Evolutionary conservation across 2,329 filamentous ascomycete genomes (phyloP), one percentile per base, ranked within the genome.

Genomic region (Ascomycota sp.): DNA sequence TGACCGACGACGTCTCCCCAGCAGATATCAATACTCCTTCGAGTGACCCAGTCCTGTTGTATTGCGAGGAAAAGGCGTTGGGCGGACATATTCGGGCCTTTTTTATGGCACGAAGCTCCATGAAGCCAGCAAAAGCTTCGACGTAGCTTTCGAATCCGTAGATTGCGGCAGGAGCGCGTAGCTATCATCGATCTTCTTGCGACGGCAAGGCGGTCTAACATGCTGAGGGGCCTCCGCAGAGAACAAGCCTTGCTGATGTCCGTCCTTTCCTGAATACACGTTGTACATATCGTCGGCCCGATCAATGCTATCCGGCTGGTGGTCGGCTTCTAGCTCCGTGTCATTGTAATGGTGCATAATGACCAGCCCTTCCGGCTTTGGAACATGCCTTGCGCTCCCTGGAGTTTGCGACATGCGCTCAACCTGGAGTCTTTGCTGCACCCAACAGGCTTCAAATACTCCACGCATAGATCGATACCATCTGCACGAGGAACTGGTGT

Each of bases 61-160:
- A 3, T 17, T 17, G 15, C 15, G 15, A 17, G 15, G 15, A 17
- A 17, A 17, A 17, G 15, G 15, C 15, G 15, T 23, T 23, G 11
- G 9, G 20, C 12, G 23, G 30, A 25, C 23, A 12, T n/a, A 33
- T 22, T 12, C 40, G 41, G 4, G 25, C 26, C n/a, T 32, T 42
- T 21, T 51, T 51, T 0, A 40, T 33, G n/a, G 36, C 38, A 7
- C 43, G 41, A 5, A 55, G 36, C 8, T 48, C 35, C 32, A 55
- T 43, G 20, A 51, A 55, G 9, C 35, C 40, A 2, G 36, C 3
- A 55, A 31, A 3, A 55, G 36, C 17, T 33, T 45, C 4, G 38
- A 38, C 2, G 48, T 46, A 2, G 43, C 39, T 17, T 37, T 38
- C 7, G 36, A 22, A 13, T 46, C 40, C 9, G 26, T 30, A 2